These are phyloP conservation scores for Podospora pseudopauciseta DNA, from an alignment of 495 filamentous ascomycete species.

Conservation along the genomic window DNA sequence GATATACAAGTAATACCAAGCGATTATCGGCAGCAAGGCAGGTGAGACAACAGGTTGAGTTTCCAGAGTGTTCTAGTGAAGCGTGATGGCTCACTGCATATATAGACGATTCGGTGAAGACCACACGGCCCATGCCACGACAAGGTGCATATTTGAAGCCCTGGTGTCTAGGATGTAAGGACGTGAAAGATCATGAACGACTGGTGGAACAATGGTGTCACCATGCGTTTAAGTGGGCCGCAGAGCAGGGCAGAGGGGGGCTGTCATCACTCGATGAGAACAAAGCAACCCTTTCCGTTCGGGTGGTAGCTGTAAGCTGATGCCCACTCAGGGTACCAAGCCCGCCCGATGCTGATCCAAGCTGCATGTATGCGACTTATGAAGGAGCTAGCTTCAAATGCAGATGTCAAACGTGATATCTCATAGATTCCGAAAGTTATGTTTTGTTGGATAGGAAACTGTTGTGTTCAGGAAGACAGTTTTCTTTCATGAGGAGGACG, in stretches of 20 bases:
- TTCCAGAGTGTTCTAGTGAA: not conserved
- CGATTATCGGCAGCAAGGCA: not conserved
- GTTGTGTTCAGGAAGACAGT: not conserved
- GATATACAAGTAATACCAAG: not conserved
- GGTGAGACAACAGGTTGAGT: not conserved
- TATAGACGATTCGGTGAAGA: not conserved
- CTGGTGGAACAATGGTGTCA: not conserved
- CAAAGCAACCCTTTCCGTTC: not conserved
- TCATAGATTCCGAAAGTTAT: not conserved
- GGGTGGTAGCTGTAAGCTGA: not conserved
- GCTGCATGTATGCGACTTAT: not conserved
- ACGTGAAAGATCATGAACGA: not conserved
- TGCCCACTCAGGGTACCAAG: not conserved
- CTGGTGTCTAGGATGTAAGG: not conserved
- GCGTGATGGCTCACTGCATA: not conserved
- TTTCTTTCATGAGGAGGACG: not conserved
- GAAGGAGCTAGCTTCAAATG: not conserved
- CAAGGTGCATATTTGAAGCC: not conserved
- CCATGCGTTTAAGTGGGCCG: not conserved
- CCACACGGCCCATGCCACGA: not conserved
- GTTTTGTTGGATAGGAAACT: not conserved
- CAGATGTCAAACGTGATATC: not conserved
- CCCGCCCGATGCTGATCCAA: not conserved
- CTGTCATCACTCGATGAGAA: not conserved
- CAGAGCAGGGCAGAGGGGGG: not conserved